Evolutionary conservation across 1,139 yeast species (phyloP), one percentile per base, ranked within the genome.

Genomic region (Candida labiduridarum): DNA sequence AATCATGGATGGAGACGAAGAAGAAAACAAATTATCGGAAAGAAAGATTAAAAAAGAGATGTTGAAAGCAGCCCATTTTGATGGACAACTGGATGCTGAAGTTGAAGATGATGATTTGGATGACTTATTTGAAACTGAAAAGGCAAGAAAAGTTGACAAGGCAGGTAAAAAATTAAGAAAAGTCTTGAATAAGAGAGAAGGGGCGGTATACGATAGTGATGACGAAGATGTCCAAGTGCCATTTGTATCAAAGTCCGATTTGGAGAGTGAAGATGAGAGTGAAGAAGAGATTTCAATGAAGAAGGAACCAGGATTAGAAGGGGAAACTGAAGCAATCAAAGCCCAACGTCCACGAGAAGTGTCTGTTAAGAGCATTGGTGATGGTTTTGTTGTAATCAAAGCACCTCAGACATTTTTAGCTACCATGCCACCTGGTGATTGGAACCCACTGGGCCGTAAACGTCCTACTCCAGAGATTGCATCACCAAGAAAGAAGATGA

Each of bases 1-100:
- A 29, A 89, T 92, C 53, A 85, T 94, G 80, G 99, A 94, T 63
- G 98, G 97, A 47, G 91, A 92, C 51, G 99, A 94, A 64, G 96
- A 90, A 62, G 99, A 94, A 64, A 89, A 90, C 65, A 91, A 88
- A 65, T 88, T 91, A 58, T 88, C 92, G 39, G 97, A 94, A 66
- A 82, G 82, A 56, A 87, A 91, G 61, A 87, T 94, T 65, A 94
- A 92, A 69, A 86, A 82, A 59, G 98, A 94, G 68, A 91, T 89
- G 94, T 78, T 90, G 55, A 82, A 84, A 52, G 97, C 97, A 1
- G 87, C 87, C 45, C 88, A 86, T 46, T 78, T 89, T 51, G 83
- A 79, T 67, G 89, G 85, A 11, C 78, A 79, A 38, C 78, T 79
- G 46, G 87, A 80, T 52, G 83, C 76, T 36, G 87, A 80, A 42